Evolutionary conservation across 1,139 yeast genomes (phyloP).

Genomic region (Scheffersomyces titani): DNA sequence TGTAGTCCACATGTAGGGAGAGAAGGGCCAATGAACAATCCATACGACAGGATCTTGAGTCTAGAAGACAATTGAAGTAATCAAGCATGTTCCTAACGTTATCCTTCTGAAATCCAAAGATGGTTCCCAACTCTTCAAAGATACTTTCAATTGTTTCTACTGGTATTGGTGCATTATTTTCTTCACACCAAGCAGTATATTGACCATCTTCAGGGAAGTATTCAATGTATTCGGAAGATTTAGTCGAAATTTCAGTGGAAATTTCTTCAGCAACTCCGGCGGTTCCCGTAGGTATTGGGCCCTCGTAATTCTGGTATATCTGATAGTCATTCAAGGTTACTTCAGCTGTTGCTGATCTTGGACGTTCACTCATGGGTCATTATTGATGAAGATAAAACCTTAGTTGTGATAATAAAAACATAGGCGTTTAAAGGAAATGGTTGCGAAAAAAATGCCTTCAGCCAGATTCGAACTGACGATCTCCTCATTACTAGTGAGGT

Average conservation of each 20-base stretch:
- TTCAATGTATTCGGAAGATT: not conserved
- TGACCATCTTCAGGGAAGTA: not conserved
- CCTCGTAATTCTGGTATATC: slow-evolving; percentile 7
- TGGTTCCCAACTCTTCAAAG: slow-evolving; percentile 19
- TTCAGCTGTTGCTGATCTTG: not conserved
- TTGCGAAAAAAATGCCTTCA: slow-evolving; percentile 52
- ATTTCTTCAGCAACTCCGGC: not conserved
- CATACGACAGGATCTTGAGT: slow-evolving; percentile 44
- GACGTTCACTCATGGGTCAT: not conserved
- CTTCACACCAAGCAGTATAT: slow-evolving; percentile 38
- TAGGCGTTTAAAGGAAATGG: not conserved
- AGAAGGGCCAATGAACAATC: slow-evolving; percentile 33
- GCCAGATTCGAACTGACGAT: slow-evolving; percentile 87
- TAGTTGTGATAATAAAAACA: not conserved
- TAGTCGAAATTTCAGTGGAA: not conserved
- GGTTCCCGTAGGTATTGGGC: slow-evolving; percentile 2
- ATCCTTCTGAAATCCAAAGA: slow-evolving; percentile 39
- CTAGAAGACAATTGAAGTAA: slow-evolving; percentile 39
- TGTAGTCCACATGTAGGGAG: slow-evolving; percentile 42
- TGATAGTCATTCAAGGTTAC: slow-evolving; percentile 5
- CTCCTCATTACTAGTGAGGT: slow-evolving; percentile 90
- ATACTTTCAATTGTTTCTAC: slow-evolving; percentile 20
- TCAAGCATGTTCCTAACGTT: slow-evolving; percentile 39
- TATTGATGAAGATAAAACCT: not conserved
- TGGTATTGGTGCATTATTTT: slow-evolving; percentile 29